A percentile compares a stretch with the other conserved stretches of the same genome.
These are phyloP conservation scores for Dryadomyces quercus-mongolicae DNA, from an alignment of 2,329 filamentous ascomycete species.

Conservation along the genomic window DNA sequence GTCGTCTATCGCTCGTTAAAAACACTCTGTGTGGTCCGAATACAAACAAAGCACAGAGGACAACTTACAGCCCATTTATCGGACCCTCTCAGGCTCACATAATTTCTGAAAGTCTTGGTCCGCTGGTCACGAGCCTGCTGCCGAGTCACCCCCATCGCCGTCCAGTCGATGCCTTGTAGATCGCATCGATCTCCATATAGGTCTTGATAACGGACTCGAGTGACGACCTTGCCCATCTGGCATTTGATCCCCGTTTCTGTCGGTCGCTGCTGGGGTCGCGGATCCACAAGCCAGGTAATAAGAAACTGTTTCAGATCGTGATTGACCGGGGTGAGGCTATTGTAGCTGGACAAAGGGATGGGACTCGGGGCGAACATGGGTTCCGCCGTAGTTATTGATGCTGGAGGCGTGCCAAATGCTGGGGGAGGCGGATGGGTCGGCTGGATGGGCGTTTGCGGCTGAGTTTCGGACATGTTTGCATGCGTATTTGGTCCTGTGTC, in stretches of 20 bases:
- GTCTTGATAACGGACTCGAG: slow-evolving; percentile 25
- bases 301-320: background rate
- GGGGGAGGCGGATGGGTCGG: no score
- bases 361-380: background rate
- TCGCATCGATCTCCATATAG: slow-evolving; percentile 44
- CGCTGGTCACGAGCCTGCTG: slow-evolving; percentile 34
- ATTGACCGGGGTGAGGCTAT: background rate
- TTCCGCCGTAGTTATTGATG: background rate
- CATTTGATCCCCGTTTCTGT: slow-evolving; percentile 9
- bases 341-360: background rate
- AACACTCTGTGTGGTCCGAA: background rate
- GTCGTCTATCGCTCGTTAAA: background rate
- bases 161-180: slow-evolving; percentile 49
- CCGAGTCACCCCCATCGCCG: slow-evolving; percentile 36
- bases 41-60: background rate
- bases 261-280: background rate
- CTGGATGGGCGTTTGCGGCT: no score
- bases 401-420: no score
- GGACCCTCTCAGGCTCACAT: slow-evolving; percentile 37
- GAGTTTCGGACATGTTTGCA: no score
- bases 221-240: slow-evolving; percentile 11
- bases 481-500: no score
- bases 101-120: slow-evolving; percentile 40
- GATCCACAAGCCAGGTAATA: background rate
- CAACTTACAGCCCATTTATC: slow-evolving; percentile 36